Evolutionary conservation across 192 early-diverging fungal species (phyloP), one percentile per base, ranked within the genome.

Genomic region (Mortierella antarctica): DNA sequence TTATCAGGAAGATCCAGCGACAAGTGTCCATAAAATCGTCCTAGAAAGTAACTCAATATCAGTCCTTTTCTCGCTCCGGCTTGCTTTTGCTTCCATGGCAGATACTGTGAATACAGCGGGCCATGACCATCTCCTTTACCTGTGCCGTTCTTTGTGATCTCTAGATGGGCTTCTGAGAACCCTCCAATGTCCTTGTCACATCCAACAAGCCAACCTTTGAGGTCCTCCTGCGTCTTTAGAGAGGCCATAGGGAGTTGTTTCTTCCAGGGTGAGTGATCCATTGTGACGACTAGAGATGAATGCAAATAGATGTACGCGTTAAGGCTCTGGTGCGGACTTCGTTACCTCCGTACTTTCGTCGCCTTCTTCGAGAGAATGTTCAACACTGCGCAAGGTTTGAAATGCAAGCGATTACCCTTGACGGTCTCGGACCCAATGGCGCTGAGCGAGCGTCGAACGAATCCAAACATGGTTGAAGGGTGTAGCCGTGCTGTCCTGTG

Each of bases 151-250:
- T 74, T 70, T 0, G 85, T 88, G 44, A 88, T 91, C 72, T 92
- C 77, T 2, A 80, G 65, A 47, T 64, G 62, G 10, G 78, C 68
- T 17, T 75, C 70, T 7, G 66, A 79, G 50, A 63, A 84, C 62
- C 88, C 90, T 21, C 96, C 96, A 86, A 98, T 94, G 80, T 98
- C 96, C 59, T 92, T 91, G 83, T 98, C 97, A 3, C 92, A 93
- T 0, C 97, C 97, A 31, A 95, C 86, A 14, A 90, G 77, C 94
- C 95, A 98, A 21, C 83, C 63, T 48, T 92, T 70, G 44, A 98
- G 66, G 72, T 93, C 92, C 42, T 89, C 84, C 41, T 89, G 83
- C 8, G 69, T 74, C 44, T 89, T 89, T 46, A 96, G 80, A 5
- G 85, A 67, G n/a, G 88, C 88, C 85, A 98, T 88, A 10, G 89